Conservation (phyloP, 306 rosid genomes). For the Styphnolobium japonicum region DNA sequence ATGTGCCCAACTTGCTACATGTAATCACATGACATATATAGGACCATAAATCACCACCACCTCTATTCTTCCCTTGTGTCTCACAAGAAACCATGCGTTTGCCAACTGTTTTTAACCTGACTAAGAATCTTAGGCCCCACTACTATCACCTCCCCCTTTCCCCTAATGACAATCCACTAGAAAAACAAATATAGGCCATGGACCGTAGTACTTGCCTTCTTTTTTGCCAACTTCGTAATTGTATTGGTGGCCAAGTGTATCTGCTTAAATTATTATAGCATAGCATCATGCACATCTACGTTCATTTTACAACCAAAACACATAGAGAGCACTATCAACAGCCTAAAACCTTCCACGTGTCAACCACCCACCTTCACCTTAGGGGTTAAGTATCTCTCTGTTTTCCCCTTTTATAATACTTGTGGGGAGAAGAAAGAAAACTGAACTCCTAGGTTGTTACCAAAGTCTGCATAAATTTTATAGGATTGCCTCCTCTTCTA, state of each 20-base stretch:
- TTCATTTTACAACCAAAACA: slow-evolving; percentile 35
- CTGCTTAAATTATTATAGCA: slow-evolving; percentile 18
- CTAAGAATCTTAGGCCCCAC: slow-evolving; percentile 37
- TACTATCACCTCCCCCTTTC: neutral
- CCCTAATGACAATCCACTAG: slow-evolving; percentile 17
- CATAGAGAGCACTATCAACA: slow-evolving; percentile 53
- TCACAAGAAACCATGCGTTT: slow-evolving; percentile 50
- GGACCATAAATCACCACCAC: slow-evolving; percentile 45
- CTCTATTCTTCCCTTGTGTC: neutral
- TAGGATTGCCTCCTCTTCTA: slow-evolving; percentile 28
- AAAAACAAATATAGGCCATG: slow-evolving; percentile 33
- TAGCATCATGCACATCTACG: slow-evolving; percentile 54
- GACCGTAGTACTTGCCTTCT: slow-evolving; percentile 41
- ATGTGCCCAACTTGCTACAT: slow-evolving; percentile 37
- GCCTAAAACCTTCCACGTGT: slow-evolving; percentile 52
- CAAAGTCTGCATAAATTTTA: slow-evolving; percentile 29
- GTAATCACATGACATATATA: slow-evolving; percentile 59
- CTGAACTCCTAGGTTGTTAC: slow-evolving; percentile 36
- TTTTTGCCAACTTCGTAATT: slow-evolving; percentile 34
- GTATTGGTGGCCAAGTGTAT: slow-evolving; percentile 34
- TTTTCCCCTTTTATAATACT: slow-evolving; percentile 41
- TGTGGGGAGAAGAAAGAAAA: slow-evolving; percentile 22
- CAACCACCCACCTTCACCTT: slow-evolving; percentile 63
- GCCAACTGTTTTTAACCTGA: slow-evolving; percentile 47
- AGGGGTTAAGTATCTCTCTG: slow-evolving; percentile 54